Evolutionary conservation across 768 basidiomycete genomes (phyloP).

Genomic region (Cystofilobasidium macerans): DNA sequence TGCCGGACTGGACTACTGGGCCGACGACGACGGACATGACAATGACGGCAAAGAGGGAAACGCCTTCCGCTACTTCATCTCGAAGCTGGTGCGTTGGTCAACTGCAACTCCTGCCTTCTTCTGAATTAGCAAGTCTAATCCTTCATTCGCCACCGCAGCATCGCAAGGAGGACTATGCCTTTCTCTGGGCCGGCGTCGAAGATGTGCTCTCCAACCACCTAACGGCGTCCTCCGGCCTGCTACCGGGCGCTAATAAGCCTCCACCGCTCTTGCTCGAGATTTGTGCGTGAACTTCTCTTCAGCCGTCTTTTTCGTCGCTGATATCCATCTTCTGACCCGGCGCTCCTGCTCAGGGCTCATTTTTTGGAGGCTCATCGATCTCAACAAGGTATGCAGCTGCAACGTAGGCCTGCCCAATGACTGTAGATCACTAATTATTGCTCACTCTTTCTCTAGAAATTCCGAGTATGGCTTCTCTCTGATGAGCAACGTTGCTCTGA

Average conservation of each 20-base stretch:
- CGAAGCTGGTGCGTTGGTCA: slow-evolving; percentile 58
- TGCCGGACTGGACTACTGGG: slow-evolving; percentile 36
- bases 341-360: slow-evolving; percentile 33
- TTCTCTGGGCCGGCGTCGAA: slow-evolving; percentile 62
- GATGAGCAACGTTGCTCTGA: slow-evolving; percentile 71
- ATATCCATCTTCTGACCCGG: too few relatives aligned
- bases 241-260: slow-evolving; percentile 76
- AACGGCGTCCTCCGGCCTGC: slow-evolving; percentile 56
- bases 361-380: slow-evolving; percentile 81
- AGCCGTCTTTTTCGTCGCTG: neutral
- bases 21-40: slow-evolving; percentile 46
- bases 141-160: slow-evolving; percentile 47
- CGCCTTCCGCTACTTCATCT: slow-evolving; percentile 80
- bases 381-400: slow-evolving; percentile 62
- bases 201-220: slow-evolving; percentile 52
- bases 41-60: slow-evolving; percentile 54
- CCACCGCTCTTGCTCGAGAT: slow-evolving; percentile 72
- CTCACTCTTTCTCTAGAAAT: slow-evolving; percentile 60
- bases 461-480: slow-evolving; percentile 58
- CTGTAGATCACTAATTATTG: neutral
- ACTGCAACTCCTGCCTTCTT: neutral
- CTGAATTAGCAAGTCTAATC: neutral
- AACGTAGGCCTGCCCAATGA: slow-evolving; percentile 2
- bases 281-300: slow-evolving; percentile 45
- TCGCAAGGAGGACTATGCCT: slow-evolving; percentile 75